Evolutionary conservation across 208 protist species (phyloP).

Genomic region (Leishmania mexicana): DNA sequence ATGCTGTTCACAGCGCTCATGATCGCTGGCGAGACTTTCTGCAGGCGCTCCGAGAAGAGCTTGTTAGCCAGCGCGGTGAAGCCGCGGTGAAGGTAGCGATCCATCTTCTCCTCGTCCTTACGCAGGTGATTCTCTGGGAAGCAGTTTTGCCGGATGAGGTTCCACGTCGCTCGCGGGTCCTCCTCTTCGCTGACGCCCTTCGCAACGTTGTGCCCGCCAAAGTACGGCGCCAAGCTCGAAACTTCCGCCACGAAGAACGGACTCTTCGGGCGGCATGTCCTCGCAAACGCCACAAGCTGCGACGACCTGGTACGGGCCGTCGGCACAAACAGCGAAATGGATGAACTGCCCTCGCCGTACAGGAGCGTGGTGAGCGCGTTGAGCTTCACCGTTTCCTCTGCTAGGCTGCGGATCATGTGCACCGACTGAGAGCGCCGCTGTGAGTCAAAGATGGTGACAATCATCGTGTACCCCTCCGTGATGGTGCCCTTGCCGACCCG

Average conservation of each 20-base stretch:
- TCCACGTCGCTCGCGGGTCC: constrained; percentile 80
- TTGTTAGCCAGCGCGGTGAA: constrained; percentile 89
- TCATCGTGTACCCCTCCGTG: constrained; percentile 90
- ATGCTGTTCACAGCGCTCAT: constrained; percentile 80
- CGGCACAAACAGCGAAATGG: constrained; percentile 90
- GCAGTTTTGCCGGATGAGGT: constrained; percentile 76
- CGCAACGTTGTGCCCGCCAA: constrained; percentile 64
- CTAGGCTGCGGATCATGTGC: constrained; percentile 89
- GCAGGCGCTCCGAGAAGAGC: constrained; percentile 86
- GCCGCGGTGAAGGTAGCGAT: constrained; percentile 75
- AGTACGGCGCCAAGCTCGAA: constrained; percentile 73
- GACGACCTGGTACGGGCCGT: constrained; percentile 67
- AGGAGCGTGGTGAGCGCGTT: constrained; percentile 85
- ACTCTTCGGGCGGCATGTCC: constrained; percentile 89
- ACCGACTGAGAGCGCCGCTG: constrained; percentile 78
- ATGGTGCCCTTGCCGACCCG: constrained; percentile 89
- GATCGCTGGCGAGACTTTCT: constrained; percentile 77
- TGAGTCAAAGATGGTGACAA: constrained; percentile 91
- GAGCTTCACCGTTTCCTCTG: constrained; percentile 82
- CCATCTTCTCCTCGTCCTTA: constrained; percentile 69
- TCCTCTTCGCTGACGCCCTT: constrained; percentile 55
- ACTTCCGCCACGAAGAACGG: constrained; percentile 90
- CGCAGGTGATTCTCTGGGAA: constrained; percentile 56
- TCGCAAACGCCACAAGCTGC: constrained; percentile 87
- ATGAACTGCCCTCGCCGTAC: constrained; percentile 90